Percentiles rank a stretch among this genome's conserved stretches.
Conservation (phyloP, 495 filamentous ascomycete species). For the Aspergillus coremiiformis region DNA sequence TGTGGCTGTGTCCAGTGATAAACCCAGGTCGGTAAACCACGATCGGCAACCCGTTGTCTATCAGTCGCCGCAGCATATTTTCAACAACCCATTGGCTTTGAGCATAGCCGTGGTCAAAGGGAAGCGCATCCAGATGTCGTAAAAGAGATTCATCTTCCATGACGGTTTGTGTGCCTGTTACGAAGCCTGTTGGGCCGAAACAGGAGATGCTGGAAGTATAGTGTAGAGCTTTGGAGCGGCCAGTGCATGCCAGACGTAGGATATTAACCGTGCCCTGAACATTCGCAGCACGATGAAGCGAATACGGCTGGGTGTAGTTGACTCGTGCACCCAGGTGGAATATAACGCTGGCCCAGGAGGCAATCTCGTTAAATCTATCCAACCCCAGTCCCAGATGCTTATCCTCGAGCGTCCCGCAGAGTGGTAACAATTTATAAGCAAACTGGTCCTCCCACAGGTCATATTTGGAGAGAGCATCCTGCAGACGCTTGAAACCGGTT, state of each 20-base stretch:
- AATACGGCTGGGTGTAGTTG: slow-evolving; percentile 19
- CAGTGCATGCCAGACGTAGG: slow-evolving; percentile 2
- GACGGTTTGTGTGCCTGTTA: slow-evolving; percentile 5
- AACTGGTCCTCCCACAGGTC: not conserved
- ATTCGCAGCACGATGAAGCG: slow-evolving; percentile 13
- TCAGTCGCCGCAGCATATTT: slow-evolving; percentile 1
- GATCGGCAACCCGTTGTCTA: not conserved
- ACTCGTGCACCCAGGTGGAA: slow-evolving; percentile 15
- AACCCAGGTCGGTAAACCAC: slow-evolving; percentile 2
- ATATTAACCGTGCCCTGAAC: slow-evolving; percentile 13
- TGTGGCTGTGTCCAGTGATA: slow-evolving; percentile 8
- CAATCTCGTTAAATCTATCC: slow-evolving; percentile 10
- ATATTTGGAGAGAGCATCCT: not conserved
- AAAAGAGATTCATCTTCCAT: slow-evolving; percentile 1
- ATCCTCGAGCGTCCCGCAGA: not conserved
- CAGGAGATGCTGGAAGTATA: slow-evolving; percentile 15
- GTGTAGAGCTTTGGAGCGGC: slow-evolving; percentile 10
- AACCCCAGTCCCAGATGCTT: not conserved
- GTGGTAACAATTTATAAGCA: not conserved
- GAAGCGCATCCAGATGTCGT: slow-evolving; percentile 7
- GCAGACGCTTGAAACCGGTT: not conserved
- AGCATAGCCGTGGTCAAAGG: slow-evolving; percentile 3
- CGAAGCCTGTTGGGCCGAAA: slow-evolving; percentile 13
- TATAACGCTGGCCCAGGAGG: slow-evolving; percentile 15
- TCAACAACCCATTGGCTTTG: slow-evolving; percentile 5